Evolutionary conservation across 2,329 filamentous ascomycete genomes (phyloP), one percentile per base, ranked within the genome.

Genomic region (Aspergillus neotritici): DNA sequence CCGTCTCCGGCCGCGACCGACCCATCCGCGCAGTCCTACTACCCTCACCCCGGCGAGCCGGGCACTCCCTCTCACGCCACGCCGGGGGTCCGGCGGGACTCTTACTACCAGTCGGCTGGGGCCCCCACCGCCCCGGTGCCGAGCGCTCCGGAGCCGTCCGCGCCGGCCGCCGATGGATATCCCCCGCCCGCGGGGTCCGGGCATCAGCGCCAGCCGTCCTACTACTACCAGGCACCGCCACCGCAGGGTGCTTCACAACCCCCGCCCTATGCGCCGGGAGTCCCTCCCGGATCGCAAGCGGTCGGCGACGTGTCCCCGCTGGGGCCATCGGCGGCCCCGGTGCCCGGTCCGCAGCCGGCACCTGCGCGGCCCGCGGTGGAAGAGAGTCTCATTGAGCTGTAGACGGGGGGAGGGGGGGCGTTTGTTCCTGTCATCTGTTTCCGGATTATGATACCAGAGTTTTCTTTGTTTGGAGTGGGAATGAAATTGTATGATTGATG

Each of bases 311-410:
- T 52, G 17, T 51, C 53, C 16, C 50, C 51, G 6, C 42, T 48
- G 34, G 41, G 45, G 12, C 43, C 44, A 12, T 38, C 52, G 34
- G 48, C 40, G 21, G 38, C 43, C n/a, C 48, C 49, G 12, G 41
- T 41, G 33, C 53, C 55, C 16, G 43, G 51, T 29, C 48, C 53
- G 44, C 54, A 56, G 35, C 44, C 57, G 21, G 25, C 50, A 8
- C 46, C 51, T 7, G 37, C 56, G 17, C 53, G 52, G 31, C 55
- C 58, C 2, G 49, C 47, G 5, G 56, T 58, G 10, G 60, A 62
- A 34, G 60, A 62, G 44, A 61, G 58, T 44, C 41, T 62, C 39
- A 62, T 62, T 44, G 60, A 62, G 42, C 48, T 62, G 44, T 62
- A 53, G 17, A 31, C 12, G 15, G 25, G n/a, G 15, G 12, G 25